A percentile compares a stretch with the other conserved stretches of the same genome.
These are phyloP conservation scores for Apostasia ramifera DNA, from an alignment of 106 monocot species.

Conservation along the genomic window DNA sequence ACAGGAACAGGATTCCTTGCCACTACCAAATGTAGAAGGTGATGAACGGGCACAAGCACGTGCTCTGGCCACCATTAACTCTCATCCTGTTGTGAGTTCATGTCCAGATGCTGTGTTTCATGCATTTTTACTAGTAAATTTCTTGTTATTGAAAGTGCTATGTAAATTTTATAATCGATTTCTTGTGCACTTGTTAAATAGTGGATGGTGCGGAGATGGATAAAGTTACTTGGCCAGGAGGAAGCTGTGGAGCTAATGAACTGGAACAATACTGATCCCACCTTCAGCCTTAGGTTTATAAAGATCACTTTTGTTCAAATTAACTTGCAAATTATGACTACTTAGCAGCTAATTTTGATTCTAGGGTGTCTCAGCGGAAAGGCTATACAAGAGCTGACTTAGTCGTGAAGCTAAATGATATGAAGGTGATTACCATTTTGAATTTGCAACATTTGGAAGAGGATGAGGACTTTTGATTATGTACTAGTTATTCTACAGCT, in stretches of 20 bases:
- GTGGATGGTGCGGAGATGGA: conserved; percentile 99
- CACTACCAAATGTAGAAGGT: conserved; percentile 80
- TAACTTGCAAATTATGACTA: neutral
- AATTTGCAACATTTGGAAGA: neutral
- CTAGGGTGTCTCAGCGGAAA: conserved; percentile 73
- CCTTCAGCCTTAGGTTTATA: conserved; percentile 70
- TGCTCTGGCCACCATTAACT: conserved; percentile 85
- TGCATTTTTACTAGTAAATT: neutral
- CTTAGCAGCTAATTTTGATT: conserved; percentile 14
- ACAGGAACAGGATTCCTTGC: conserved; percentile 77
- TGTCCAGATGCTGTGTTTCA: conserved; percentile 1
- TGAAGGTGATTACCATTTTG: conserved; percentile 48
- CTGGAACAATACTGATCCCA: conserved; percentile 91
- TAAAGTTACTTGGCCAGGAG: conserved; percentile 58
- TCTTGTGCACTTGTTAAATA: conserved; percentile 25
- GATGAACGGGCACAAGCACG: conserved; percentile 96
- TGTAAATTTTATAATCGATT: neutral
- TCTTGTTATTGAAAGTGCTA: neutral
- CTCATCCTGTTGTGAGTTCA: conserved; percentile 95
- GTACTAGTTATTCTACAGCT: too few relatives aligned
- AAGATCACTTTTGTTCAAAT: conserved; percentile 1
- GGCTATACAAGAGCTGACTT: conserved; percentile 65
- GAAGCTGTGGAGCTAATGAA: conserved; percentile 75
- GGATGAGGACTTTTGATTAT: too few relatives aligned
- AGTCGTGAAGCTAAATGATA: conserved; percentile 30